Evolutionary conservation across 2,329 filamentous ascomycete genomes (phyloP).

Genomic region (Fonsecaea erecta): DNA sequence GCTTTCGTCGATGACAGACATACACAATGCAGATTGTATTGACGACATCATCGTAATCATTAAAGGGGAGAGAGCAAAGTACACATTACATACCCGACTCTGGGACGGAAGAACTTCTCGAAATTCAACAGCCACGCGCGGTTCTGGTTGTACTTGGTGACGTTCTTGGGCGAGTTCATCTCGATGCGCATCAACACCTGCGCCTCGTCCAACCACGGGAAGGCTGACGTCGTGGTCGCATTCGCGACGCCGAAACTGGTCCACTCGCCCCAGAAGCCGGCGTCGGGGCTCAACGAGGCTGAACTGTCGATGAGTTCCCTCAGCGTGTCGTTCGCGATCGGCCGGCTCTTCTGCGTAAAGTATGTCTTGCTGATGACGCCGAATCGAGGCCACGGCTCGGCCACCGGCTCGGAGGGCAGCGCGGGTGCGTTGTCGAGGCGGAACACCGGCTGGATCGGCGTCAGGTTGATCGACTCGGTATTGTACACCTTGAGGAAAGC

Average conservation of each 20-base stretch:
- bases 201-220: not conserved
- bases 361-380: conserved; percentile 5
- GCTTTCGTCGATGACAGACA: too few species aligned
- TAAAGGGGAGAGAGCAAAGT: not conserved
- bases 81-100: conserved; percentile 1
- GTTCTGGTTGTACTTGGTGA: not conserved
- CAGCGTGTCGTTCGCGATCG: not conserved
- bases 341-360: not conserved
- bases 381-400: not conserved
- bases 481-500: conserved; percentile 2
- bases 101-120: conserved; percentile 5
- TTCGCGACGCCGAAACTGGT: not conserved
- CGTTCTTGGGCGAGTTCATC: not conserved
- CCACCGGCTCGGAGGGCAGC: not conserved
- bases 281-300: not conserved
- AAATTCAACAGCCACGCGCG: conserved; percentile 1
- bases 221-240: not conserved
- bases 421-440: not conserved
- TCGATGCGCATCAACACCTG: not conserved
- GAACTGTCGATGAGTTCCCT: not conserved
- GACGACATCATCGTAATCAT: too few species aligned
- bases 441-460: not conserved
- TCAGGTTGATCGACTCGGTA: conserved; percentile 4
- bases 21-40: not conserved
- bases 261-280: conserved; percentile 5